Base-by-base conservation (phyloP, 176 grass and related monocot species). In the Elaeis guineensis region DNA sequence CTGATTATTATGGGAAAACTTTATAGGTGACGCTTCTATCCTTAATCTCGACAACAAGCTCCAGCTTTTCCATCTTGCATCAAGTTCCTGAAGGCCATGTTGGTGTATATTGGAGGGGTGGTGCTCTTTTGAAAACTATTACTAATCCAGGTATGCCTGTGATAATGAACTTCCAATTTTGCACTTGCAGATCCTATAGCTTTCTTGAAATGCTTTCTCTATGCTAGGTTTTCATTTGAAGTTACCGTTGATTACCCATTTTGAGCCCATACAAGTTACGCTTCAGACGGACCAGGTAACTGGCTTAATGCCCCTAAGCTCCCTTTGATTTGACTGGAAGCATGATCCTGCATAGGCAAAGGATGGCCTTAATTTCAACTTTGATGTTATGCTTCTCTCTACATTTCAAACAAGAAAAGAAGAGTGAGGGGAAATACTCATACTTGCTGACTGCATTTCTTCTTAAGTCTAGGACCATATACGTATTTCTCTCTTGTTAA, bases 1-100 rank as follows among this genome's bases (percentile, higher is more conserved):
- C 35, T 14, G 35, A 44, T 44, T 44, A 12, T 44, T 44, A 14
- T 44, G 3, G 35, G 11, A 44, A 44, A 44, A 12, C 35, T 80
- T 76, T 76, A 62, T 61, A 99, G 94, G 54, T 89, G 53, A 72
- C 73, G 62, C 66, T 93, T 76, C 60, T 83, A 18, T 76, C 80
- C 25, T 79, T 83, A 48, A 65, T 44, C 35, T 14, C 83, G 49
- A 78, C 70, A 21, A 50, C 67, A 59, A 25, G 62, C 54, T 55
- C 66, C 17, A 77, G 70, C 50, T 48, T 77, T 25, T 77, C 58
- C 35, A 54, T 99, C 58, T 57, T 99, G 54, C 94, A 99, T 80
- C 88, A 99, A 93, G 88, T 93, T 62, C 88, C 94, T 54, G 94
- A 99, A 89, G 94, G 94, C 49, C 88, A 99, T 81, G 88, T 98